phyloP scores from a whole-genome alignment of 208 protist genomes.

The Acanthamoeba polyphaga region DNA sequence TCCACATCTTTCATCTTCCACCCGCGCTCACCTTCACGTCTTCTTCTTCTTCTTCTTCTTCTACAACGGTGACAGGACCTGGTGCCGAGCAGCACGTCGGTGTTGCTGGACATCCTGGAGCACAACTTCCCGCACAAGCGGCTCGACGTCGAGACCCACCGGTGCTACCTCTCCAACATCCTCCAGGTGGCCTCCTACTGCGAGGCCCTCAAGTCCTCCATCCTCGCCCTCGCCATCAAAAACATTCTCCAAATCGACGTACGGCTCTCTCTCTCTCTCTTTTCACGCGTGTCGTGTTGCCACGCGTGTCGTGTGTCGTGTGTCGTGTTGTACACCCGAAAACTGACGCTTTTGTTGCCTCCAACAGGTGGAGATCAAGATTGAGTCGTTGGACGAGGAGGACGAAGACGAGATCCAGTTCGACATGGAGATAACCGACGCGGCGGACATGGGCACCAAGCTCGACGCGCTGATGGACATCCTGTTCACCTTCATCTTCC shows the following conservation, averaged over 20 bases:
- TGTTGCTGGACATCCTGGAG: conserved; percentile 33
- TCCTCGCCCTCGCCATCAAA: conserved; percentile 53
- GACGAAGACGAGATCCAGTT: conserved; percentile 53
- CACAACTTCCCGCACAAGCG: conserved; percentile 75
- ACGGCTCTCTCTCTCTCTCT: no score
- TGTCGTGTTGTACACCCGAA: not conserved
- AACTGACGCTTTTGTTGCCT: not conserved
- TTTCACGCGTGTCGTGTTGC: no score
- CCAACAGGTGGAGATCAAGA: conserved; percentile 60
- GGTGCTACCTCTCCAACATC: conserved; percentile 56
- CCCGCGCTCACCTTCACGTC: not conserved
- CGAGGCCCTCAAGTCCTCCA: conserved; percentile 7
- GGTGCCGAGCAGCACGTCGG: conserved; percentile 62
- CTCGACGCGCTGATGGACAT: conserved; percentile 74
- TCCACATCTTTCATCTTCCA: not conserved
- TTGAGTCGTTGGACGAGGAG: conserved; percentile 54
- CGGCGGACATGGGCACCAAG: conserved; percentile 70
- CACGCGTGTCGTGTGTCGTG: not conserved
- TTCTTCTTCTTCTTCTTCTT: not conserved
- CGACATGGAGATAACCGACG: conserved; percentile 69
- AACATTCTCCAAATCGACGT: conserved; percentile 75
- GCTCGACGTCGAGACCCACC: conserved; percentile 64
- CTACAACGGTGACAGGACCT: conserved; percentile 13
- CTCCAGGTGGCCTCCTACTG: conserved; percentile 53
- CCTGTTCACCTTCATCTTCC: conserved; percentile 62